Evolutionary conservation across 768 basidiomycete species (phyloP).

Genomic region (Lactarius tabidus): DNA sequence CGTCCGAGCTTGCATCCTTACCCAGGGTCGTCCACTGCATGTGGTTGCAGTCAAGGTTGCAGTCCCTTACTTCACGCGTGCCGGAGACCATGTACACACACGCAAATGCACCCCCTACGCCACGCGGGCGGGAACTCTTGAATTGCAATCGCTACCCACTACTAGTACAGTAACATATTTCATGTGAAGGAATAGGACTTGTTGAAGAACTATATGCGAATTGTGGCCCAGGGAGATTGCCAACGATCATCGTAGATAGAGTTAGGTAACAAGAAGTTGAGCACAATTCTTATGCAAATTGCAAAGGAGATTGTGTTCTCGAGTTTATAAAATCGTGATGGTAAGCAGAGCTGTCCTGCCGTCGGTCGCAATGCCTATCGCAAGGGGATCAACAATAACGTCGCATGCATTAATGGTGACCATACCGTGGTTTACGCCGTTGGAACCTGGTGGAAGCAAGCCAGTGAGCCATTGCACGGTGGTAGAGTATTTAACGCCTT

Average conservation of each 20-base stretch:
- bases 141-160: background rate
- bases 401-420: background rate
- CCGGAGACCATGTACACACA: no score
- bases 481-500: conserved; percentile 41
- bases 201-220: background rate
- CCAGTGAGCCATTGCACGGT: conserved; percentile 46
- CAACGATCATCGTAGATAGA: background rate
- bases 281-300: background rate
- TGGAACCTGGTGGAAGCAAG: conserved; percentile 48
- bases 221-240: no score
- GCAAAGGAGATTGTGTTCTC: background rate
- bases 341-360: conserved; percentile 18
- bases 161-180: background rate
- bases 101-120: no score
- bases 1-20: no score
- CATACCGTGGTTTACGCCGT: conserved; percentile 50
- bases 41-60: no score
- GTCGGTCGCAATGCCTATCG: conserved; percentile 19
- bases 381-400: background rate
- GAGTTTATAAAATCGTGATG: conserved; percentile 17
- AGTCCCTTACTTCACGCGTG: no score
- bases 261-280: background rate
- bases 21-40: no score
- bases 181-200: background rate
- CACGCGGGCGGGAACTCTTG: background rate